Base-by-base conservation (phyloP, 345 rosid species). In the Boechera retrofracta region DNA sequence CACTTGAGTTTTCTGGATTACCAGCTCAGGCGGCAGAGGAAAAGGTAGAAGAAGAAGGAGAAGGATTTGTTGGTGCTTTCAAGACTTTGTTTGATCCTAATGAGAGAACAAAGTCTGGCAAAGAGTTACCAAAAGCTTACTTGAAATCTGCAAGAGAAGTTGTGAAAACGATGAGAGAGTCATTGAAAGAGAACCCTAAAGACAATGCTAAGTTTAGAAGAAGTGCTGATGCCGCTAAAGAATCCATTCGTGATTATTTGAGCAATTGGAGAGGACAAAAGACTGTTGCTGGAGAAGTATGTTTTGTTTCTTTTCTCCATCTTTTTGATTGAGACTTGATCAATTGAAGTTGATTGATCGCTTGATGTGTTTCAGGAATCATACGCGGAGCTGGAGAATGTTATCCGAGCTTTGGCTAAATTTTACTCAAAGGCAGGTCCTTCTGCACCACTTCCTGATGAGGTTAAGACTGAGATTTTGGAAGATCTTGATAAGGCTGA, bases 381-480 rank as follows among this genome's bases (percentile, higher is more conserved):
- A 0, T 89, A 92, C n/a, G 79, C 65, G 8, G 88, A 83, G 80
- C 81, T 94, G 51, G 97, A 90, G 67, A 94, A 92, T 77, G 98
- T 87, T 51, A 86, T 92, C 35, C 52, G 93, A 80, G 83, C 89
- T 41, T 75, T 94, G 73, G 97, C 98, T 0, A 67, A 80, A 56
- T 94, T 94, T 87, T 94, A 92, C 82, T 88, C 95, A 0, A 89
- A 79, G 82, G 96, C 98, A 0, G 99, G 98, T 2, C 96, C 98
- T 32, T 90, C 98, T 42, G 97, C 97, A 21, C 71, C 87, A 2
- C 85, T 88, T 28, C 88, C 97, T n/a, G 91, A 83, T 44, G 90
- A 85, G 47, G 87, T 90, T 1, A 92, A 86, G 90, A 63, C 86
- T 11, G 83, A 86, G 41, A 90, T 92, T 55, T 79, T 89, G 77